Evolutionary conservation across 2,329 filamentous ascomycete species (phyloP).

Genomic region (Clarireedia hainanense): DNA sequence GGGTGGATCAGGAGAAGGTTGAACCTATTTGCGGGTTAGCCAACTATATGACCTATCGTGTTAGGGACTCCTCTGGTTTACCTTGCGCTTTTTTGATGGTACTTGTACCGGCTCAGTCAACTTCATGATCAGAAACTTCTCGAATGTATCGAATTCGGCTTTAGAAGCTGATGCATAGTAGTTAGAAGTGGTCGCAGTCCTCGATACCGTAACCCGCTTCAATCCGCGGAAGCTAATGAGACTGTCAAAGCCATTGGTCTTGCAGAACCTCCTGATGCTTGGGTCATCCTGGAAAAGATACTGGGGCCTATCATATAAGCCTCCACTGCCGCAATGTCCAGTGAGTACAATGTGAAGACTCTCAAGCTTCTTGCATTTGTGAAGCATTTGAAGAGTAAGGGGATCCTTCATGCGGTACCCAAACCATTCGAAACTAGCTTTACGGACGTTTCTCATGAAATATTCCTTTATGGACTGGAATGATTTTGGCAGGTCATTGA

Average conservation of each 20-base stretch:
- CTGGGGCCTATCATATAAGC: neutral
- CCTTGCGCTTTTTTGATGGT: neutral
- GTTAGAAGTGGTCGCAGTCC: neutral
- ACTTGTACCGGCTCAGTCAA: neutral
- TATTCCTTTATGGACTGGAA: neutral
- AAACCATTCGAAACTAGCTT: slow-evolving; percentile 14
- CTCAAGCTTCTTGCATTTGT: slow-evolving; percentile 6
- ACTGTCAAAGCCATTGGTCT: slow-evolving; percentile 13
- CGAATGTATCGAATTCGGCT: neutral
- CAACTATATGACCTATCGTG: neutral
- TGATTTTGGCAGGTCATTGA: neutral
- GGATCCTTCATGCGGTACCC: slow-evolving; percentile 4
- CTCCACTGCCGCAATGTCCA: neutral
- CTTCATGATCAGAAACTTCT: slow-evolving; percentile 1
- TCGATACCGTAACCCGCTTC: slow-evolving; percentile 13
- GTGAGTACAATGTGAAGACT: slow-evolving; percentile 8
- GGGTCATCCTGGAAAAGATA: slow-evolving; percentile 4
- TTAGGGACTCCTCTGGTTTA: neutral
- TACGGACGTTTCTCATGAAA: slow-evolving; percentile 5
- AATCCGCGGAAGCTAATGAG: slow-evolving; percentile 13
- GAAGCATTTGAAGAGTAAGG: neutral
- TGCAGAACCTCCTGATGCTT: slow-evolving; percentile 12
- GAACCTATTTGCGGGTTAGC: neutral
- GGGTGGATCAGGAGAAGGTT: neutral
- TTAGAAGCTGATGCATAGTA: neutral